These are phyloP conservation scores for Chrysoporthe austroafricana DNA, from an alignment of 2,329 filamentous ascomycete species.

Conservation along the genomic window DNA sequence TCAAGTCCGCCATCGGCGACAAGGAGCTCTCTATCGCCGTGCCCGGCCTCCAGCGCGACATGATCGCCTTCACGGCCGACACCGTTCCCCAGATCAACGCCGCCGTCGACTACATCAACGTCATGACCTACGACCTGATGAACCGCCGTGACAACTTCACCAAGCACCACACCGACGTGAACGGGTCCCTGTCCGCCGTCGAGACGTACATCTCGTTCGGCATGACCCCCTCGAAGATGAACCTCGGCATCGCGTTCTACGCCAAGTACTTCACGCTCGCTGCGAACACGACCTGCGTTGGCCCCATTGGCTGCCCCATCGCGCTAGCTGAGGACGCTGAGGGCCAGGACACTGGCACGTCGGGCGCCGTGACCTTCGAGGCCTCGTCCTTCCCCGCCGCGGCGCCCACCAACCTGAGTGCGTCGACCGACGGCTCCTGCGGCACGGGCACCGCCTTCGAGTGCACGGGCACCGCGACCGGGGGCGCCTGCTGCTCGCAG, in stretches of 20 bases:
- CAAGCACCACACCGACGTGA: conserved; percentile 67
- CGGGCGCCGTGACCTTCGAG: conserved; percentile 52
- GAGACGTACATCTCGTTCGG: conserved; percentile 63
- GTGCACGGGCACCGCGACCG: conserved; percentile 26
- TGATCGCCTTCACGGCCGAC: conserved; percentile 67
- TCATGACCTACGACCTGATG: conserved; percentile 72
- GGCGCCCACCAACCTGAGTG: conserved; percentile 27
- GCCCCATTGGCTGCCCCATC: conserved; percentile 59
- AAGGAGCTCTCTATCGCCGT: conserved; percentile 71
- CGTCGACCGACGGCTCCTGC: conserved; percentile 30
- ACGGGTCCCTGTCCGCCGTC: conserved; percentile 56
- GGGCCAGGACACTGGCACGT: conserved; percentile 60
- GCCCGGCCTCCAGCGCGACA: conserved; percentile 65
- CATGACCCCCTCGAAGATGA: conserved; percentile 55
- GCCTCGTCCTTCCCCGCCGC: conserved; percentile 34
- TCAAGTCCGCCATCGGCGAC: conserved; percentile 61
- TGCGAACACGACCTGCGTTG: conserved; percentile 43
- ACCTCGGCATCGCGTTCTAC: conserved; percentile 70
- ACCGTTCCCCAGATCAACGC: conserved; percentile 62
- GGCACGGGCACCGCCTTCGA: conserved; percentile 29
- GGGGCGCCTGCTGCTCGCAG: conserved; percentile 30
- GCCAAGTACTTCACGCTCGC: conserved; percentile 65
- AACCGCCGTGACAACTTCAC: conserved; percentile 69
- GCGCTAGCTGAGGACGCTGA: conserved; percentile 60
- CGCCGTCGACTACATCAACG: conserved; percentile 69